phyloP scores from a whole-genome alignment of 768 basidiomycete species.

The Fomitopsis serialis region DNA sequence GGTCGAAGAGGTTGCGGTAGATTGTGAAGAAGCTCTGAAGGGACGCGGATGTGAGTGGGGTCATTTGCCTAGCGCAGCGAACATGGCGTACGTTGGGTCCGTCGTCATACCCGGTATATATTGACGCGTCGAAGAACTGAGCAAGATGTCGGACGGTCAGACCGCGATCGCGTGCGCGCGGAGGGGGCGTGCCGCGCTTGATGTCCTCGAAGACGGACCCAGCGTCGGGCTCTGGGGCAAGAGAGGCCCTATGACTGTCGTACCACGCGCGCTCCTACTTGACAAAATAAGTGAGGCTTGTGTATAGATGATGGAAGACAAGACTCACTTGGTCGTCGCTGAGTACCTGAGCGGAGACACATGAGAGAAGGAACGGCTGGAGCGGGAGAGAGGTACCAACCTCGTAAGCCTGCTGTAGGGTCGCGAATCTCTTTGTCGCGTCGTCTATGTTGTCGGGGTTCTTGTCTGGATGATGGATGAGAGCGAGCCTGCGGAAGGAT shows the following conservation, averaged over 20 bases:
- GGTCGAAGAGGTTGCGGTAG: slow-evolving; percentile 80
- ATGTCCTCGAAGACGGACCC: slow-evolving; percentile 84
- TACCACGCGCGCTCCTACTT: slow-evolving; percentile 98
- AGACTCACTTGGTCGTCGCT: slow-evolving; percentile 87
- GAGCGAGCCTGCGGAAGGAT: slow-evolving; percentile 79
- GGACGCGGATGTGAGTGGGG: slow-evolving; percentile 1
- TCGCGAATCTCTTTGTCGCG: slow-evolving; percentile 82
- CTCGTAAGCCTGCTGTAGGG: slow-evolving; percentile 94
- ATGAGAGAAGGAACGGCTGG: slow-evolving; percentile 1
- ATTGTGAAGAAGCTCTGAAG: slow-evolving; percentile 83
- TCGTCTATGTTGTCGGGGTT: slow-evolving; percentile 80
- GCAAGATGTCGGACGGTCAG: slow-evolving; percentile 77
- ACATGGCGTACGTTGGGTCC: slow-evolving; percentile 43
- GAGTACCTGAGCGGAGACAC: slow-evolving; percentile 51
- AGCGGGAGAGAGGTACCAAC: slow-evolving; percentile 34
- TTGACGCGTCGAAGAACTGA: slow-evolving; percentile 73
- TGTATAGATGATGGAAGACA: not conserved
- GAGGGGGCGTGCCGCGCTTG: slow-evolving; percentile 55
- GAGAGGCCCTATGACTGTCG: slow-evolving; percentile 82
- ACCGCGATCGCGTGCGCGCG: slow-evolving; percentile 60
- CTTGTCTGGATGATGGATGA: slow-evolving; percentile 86
- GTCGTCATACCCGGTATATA: slow-evolving; percentile 66
- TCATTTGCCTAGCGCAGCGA: slow-evolving; percentile 30
- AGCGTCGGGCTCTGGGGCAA: slow-evolving; percentile 78
- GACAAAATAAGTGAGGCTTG: slow-evolving; percentile 6